phyloP scores from a whole-genome alignment of 1,284 basidiomycete species.

The Bjerkandera adusta region DNA sequence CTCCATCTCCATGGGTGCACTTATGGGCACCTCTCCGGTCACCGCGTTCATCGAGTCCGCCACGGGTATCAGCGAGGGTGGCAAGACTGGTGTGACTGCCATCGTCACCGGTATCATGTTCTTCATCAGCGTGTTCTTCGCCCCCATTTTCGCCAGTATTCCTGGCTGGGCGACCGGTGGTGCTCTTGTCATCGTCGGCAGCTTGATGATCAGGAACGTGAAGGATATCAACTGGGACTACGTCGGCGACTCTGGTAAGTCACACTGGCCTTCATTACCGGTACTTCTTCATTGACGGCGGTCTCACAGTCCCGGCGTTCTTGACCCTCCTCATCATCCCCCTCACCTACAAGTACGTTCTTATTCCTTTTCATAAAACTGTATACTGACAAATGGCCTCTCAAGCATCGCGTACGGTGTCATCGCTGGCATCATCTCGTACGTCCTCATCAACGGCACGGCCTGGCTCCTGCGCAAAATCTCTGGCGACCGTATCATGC shows the following conservation, averaged over 20 bases:
- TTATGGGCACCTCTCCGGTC: slow-evolving; percentile 86
- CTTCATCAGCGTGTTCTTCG: slow-evolving; percentile 87
- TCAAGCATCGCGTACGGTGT: slow-evolving; percentile 88
- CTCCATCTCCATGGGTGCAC: slow-evolving; percentile 77
- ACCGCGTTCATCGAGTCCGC: slow-evolving; percentile 88
- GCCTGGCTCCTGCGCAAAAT: slow-evolving; percentile 58
- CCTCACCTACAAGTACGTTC: slow-evolving; percentile 69
- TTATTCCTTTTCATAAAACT: too few relatives aligned
- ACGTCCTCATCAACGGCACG: slow-evolving; percentile 73
- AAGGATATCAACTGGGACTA: slow-evolving; percentile 90
- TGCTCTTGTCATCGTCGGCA: slow-evolving; percentile 84
- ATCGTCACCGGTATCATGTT: slow-evolving; percentile 77
- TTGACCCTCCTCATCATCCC: slow-evolving; percentile 77
- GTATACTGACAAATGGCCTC: background rate
- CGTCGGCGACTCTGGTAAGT: slow-evolving; percentile 79
- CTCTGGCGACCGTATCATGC: slow-evolving; percentile 60
- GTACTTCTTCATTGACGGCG: background rate
- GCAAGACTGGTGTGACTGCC: slow-evolving; percentile 85
- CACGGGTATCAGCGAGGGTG: slow-evolving; percentile 81
- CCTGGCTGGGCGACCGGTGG: slow-evolving; percentile 89
- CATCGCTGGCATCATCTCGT: slow-evolving; percentile 75
- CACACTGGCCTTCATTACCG: background rate
- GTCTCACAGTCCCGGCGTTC: slow-evolving; percentile 64
- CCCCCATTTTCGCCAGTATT: slow-evolving; percentile 87
- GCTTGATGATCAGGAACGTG: slow-evolving; percentile 87